Percentiles rank a stretch among this genome's conserved stretches.
Evolutionary conservation across 768 basidiomycete genomes (phyloP).

Genomic region (Lepiota venenata): DNA sequence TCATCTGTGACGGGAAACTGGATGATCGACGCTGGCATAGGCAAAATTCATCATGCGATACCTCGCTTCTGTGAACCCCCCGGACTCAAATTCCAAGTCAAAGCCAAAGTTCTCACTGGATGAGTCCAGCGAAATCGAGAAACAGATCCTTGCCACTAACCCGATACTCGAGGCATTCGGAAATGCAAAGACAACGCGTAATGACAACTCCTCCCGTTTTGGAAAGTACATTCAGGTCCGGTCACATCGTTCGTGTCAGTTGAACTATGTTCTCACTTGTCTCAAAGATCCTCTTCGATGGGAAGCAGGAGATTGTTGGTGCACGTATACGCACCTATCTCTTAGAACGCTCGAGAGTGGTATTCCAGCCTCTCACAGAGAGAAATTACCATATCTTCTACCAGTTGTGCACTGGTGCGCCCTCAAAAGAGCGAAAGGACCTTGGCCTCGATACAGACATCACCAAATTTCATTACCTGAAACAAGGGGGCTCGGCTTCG

Average conservation of each 20-base stretch:
- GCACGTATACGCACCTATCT: constrained; percentile 99
- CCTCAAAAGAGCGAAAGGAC: constrained; percentile 92
- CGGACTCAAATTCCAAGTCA: constrained; percentile 53
- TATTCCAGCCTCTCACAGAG: constrained; percentile 95
- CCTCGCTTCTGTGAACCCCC: constrained; percentile 94
- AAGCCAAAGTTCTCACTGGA: constrained; percentile 75
- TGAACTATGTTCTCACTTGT: constrained; percentile 5
- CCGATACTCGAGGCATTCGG: constrained; percentile 99
- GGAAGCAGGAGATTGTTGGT: constrained; percentile 94
- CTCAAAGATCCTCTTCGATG: constrained; percentile 90
- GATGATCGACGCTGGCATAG: constrained; percentile 30
- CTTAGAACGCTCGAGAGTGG: constrained; percentile 93
- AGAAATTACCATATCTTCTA: constrained; percentile 99
- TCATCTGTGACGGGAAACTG: not conserved
- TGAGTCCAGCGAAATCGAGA: constrained; percentile 92
- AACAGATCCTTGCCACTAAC: constrained; percentile 98
- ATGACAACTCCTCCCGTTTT: constrained; percentile 98
- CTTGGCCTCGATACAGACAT: constrained; percentile 86
- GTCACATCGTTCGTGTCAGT: constrained; percentile 6
- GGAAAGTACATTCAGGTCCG: constrained; percentile 98
- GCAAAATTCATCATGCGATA: constrained; percentile 99
- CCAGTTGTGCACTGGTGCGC: constrained; percentile 96
- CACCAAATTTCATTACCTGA: constrained; percentile 87
- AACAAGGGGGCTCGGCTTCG: constrained; percentile 87
- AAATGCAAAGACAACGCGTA: constrained; percentile 98